phyloP scores from a whole-genome alignment of 805 yeast genomes.

The Lipomyces kockii region DNA sequence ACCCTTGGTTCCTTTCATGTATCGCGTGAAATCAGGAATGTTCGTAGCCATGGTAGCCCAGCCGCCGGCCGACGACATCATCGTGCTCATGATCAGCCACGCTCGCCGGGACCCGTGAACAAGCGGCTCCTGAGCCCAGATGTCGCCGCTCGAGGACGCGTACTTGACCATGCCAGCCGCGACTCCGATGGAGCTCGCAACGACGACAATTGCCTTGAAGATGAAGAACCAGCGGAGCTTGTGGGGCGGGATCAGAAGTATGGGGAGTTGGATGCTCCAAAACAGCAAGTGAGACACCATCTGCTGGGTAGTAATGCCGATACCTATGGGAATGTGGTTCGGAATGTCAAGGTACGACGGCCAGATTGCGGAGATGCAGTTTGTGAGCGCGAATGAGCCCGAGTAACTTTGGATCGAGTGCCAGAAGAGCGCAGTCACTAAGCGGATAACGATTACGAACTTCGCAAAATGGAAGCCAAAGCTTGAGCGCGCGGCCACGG shows the following conservation, averaged over 20 bases:
- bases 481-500: constrained; percentile 76
- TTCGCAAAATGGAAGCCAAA: constrained; percentile 58
- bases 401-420: constrained; percentile 35
- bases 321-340: constrained; percentile 31
- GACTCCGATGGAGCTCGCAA: constrained; percentile 30
- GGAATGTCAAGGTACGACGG: constrained; percentile 35
- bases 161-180: constrained; percentile 36
- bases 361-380: constrained; percentile 37
- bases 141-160: constrained; percentile 29
- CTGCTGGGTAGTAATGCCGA: constrained; percentile 37
- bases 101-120: constrained; percentile 37
- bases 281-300: constrained; percentile 30
- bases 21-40: constrained; percentile 38
- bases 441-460: constrained; percentile 31
- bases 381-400: constrained; percentile 33
- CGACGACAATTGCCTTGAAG: constrained; percentile 34
- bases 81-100: constrained; percentile 37
- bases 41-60: constrained; percentile 44
- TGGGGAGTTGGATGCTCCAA: constrained; percentile 35
- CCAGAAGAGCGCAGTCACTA: constrained; percentile 37
- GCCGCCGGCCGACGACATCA: constrained; percentile 41
- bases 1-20: constrained; percentile 26
- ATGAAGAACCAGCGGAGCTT: constrained; percentile 36
- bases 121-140: constrained; percentile 29
- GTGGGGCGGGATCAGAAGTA: constrained; percentile 36